phyloP scores from a whole-genome alignment of 371 early-diverging fungal genomes.

The Lichtheimia corymbifera region DNA sequence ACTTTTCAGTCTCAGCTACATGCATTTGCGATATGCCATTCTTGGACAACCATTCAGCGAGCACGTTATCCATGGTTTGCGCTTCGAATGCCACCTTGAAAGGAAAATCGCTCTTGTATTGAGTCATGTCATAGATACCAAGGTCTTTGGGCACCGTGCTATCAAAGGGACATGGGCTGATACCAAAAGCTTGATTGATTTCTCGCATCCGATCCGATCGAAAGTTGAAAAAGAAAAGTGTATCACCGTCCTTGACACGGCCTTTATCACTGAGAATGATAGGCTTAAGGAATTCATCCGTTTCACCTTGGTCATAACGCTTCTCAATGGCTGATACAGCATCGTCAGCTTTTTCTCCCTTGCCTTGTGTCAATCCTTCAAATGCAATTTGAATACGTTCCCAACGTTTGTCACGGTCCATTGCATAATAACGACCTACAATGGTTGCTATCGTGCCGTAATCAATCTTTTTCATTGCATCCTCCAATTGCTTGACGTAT shows the following conservation, averaged over 20 bases:
- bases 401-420: slow-evolving; percentile 99
- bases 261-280: slow-evolving; percentile 84
- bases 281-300: slow-evolving; percentile 99
- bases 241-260: slow-evolving; percentile 76
- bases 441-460: slow-evolving; percentile 94
- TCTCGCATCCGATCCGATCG: slow-evolving; percentile 99
- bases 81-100: slow-evolving; percentile 93
- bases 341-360: slow-evolving; percentile 74
- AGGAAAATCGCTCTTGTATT: slow-evolving; percentile 95
- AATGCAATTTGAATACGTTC: slow-evolving; percentile 95
- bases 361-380: slow-evolving; percentile 84
- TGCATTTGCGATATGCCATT: slow-evolving; percentile 88
- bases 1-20: slow-evolving; percentile 99
- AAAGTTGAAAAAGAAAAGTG: slow-evolving; percentile 93
- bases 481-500: slow-evolving; percentile 74
- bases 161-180: slow-evolving; percentile 84
- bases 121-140: slow-evolving; percentile 94
- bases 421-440: slow-evolving; percentile 98
- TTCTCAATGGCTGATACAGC: slow-evolving; percentile 77
- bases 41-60: slow-evolving; percentile 96
- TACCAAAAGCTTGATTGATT: slow-evolving; percentile 87
- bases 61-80: slow-evolving; percentile 94
- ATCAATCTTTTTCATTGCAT: slow-evolving; percentile 59
- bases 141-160: slow-evolving; percentile 75
- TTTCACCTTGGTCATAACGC: slow-evolving; percentile 83